Base-by-base conservation (phyloP, 73 alveolate genomes). In the Uronychia setigera region DNA sequence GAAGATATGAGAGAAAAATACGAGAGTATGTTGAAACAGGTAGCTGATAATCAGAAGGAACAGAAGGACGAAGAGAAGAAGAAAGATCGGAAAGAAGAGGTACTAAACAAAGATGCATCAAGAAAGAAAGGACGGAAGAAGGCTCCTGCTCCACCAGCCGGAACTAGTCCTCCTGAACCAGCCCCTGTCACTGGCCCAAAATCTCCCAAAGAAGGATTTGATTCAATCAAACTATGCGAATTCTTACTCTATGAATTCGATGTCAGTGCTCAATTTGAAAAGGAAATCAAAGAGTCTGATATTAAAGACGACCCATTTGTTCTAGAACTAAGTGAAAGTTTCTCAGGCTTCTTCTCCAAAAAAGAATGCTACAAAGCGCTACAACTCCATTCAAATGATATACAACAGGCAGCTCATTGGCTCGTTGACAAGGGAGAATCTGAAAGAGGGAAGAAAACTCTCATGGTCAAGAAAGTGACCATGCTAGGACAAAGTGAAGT, bases 361-460 rank as follows among this genome's bases (percentile, higher is more conserved):
- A 80, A 92, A n/a, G 98, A 95, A 78, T 90, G 97, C 35, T 91
- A 85, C 74, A 90, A 91, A 60, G 97, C 98, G 11, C 89, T 95
- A 26, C 80, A 92, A 75, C 77, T 91, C 35, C 60, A 93, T 80
- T 77, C 82, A 30, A 83, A 93, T 75, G 98, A 95, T 93, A 80
- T 93, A n/a, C 67, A 76, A 80, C 85, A 46, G 32, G 97, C 98
- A 0, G 98, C 97, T 0, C 79, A 58, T 11, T 95, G 96, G 96
- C 94, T 95, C 29, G 95, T 93, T 9, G 97, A 95, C 32, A 93
- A 93, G 29, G 98, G 98, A 26, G 97, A 94, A 33, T 82, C 83
- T 82, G 98, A 94, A 32, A 79, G 97, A 80, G 95, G 94, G 59
- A 92, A 92, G 85, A 93, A 83, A 29, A 83, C 91, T 29, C 80